These are phyloP conservation scores for Skeletonema potamos DNA, from an alignment of 108 stramenopile species.

Conservation along the genomic window DNA sequence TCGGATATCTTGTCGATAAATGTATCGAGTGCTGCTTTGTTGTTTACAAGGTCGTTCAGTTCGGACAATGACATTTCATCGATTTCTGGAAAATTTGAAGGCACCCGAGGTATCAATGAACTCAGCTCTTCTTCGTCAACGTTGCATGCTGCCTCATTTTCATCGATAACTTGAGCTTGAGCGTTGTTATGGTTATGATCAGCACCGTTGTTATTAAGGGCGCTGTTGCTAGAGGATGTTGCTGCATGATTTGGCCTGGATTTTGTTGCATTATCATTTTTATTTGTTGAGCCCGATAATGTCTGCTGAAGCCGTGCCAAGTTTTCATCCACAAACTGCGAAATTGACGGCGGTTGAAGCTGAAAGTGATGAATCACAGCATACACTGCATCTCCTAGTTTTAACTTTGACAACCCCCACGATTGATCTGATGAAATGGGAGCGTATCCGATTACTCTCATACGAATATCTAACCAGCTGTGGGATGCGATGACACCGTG, in stretches of 20 bases:
- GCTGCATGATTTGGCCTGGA: neutral
- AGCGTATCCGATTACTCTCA: slow-evolving; percentile 69
- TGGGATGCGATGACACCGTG: slow-evolving; percentile 75
- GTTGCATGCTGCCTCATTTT: neutral
- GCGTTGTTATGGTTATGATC: neutral
- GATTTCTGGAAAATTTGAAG: slow-evolving; percentile 56
- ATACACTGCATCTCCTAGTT: slow-evolving; percentile 73
- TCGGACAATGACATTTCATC: slow-evolving; percentile 52
- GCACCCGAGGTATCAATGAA: slow-evolving; percentile 54
- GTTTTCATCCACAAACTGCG: slow-evolving; percentile 64
- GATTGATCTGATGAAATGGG: slow-evolving; percentile 57
- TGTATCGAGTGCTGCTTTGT: slow-evolving; percentile 51
- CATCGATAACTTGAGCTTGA: neutral
- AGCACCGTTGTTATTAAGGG: neutral
- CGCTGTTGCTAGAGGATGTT: neutral
- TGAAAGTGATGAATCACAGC: slow-evolving; percentile 79
- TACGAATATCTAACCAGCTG: slow-evolving; percentile 65
- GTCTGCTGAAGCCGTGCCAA: slow-evolving; percentile 51
- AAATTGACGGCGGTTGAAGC: slow-evolving; percentile 62
- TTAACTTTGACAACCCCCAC: slow-evolving; percentile 55
- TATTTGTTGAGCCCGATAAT: neutral
- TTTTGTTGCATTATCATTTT: neutral
- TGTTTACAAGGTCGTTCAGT: slow-evolving; percentile 49
- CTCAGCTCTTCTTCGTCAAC: slow-evolving; percentile 29
- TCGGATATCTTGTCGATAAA: slow-evolving; percentile 48